Percentiles rank a stretch among this genome's conserved stretches.
These are phyloP conservation scores for Lepidium africanum DNA, from an alignment of 345 rosid species.

Conservation along the genomic window DNA sequence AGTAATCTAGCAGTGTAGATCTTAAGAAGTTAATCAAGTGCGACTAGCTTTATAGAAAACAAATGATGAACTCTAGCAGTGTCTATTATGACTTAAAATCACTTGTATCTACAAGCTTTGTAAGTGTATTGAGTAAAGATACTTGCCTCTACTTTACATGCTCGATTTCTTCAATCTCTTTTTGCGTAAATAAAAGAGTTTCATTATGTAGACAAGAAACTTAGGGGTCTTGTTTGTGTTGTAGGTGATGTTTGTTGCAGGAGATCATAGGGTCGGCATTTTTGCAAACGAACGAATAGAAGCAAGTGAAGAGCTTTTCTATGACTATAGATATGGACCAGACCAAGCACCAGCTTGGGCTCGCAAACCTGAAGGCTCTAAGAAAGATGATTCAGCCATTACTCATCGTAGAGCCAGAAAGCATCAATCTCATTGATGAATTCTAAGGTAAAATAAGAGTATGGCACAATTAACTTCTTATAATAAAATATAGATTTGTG, in stretches of 20 bases:
- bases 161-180: neutral
- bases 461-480: neutral
- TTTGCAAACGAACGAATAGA: slow-evolving; percentile 91
- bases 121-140: neutral
- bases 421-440: slow-evolving; percentile 81
- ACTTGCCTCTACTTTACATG: neutral
- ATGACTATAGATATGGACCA: slow-evolving; percentile 93
- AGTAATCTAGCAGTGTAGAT: no score
- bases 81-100: neutral
- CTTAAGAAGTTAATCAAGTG: no score
- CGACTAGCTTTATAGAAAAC: neutral
- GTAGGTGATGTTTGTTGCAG: slow-evolving; percentile 97
- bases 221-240: slow-evolving; percentile 1
- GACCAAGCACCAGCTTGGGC: slow-evolving; percentile 99
- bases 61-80: neutral
- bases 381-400: slow-evolving; percentile 59
- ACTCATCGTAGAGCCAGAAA: slow-evolving; percentile 94
- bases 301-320: slow-evolving; percentile 92
- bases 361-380: slow-evolving; percentile 86
- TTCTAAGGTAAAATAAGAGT: neutral
- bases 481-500: neutral
- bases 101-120: neutral
- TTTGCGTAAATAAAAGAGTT: neutral
- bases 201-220: neutral
- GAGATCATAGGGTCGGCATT: slow-evolving; percentile 96